Percentiles rank a stretch among this genome's conserved stretches.
These are phyloP conservation scores for Proliferodiscus dingleyae DNA, from an alignment of 2,329 filamentous ascomycete species.

Conservation along the genomic window DNA sequence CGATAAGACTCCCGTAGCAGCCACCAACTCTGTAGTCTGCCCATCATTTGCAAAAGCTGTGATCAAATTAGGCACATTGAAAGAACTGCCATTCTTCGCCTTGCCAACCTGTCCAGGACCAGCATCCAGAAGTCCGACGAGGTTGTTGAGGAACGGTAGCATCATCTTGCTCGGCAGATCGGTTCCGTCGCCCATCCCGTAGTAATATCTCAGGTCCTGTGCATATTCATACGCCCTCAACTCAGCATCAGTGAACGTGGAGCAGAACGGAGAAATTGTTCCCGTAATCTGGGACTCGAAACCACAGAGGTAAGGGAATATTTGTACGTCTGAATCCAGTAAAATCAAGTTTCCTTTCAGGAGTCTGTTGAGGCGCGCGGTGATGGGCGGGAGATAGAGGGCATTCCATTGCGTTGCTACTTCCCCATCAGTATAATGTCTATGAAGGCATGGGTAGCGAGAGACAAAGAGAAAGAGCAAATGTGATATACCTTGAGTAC, in stretches of 20 bases:
- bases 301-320: slow-evolving; percentile 65
- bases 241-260: slow-evolving; percentile 57
- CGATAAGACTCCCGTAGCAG: slow-evolving; percentile 58
- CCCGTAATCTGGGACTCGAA: slow-evolving; percentile 67
- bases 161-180: slow-evolving; percentile 52
- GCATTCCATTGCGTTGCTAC: slow-evolving; percentile 42
- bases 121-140: slow-evolving; percentile 47
- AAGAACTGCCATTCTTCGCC: slow-evolving; percentile 41
- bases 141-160: slow-evolving; percentile 52
- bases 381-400: slow-evolving; percentile 49
- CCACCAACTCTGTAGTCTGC: slow-evolving; percentile 57
- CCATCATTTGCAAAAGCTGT: slow-evolving; percentile 62
- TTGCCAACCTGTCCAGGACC: slow-evolving; percentile 48
- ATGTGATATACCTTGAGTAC: slow-evolving; percentile 36
- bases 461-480: no score
- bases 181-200: slow-evolving; percentile 55
- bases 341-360: slow-evolving; percentile 52
- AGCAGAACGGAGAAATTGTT: slow-evolving; percentile 56
- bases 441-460: neutral
- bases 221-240: slow-evolving; percentile 60
- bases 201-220: slow-evolving; percentile 65
- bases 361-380: slow-evolving; percentile 47
- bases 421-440: slow-evolving; percentile 1
- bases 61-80: slow-evolving; percentile 51
- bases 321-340: slow-evolving; percentile 46